These are phyloP conservation scores for Colletotrichum sp. DNA, from an alignment of 2,329 filamentous ascomycete genomes.

Conservation along the genomic window DNA sequence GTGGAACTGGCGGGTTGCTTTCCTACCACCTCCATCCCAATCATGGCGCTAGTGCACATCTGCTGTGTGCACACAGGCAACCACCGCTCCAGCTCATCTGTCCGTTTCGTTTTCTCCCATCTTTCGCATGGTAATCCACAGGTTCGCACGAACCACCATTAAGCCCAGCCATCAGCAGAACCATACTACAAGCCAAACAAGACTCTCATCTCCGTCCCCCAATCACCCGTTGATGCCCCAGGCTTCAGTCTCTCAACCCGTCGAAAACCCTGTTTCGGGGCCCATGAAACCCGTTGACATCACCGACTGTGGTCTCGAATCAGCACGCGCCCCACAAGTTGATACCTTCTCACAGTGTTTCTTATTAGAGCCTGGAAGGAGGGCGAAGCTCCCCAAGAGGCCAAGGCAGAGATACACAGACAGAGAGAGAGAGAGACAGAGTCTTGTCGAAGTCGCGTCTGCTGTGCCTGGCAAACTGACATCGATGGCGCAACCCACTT, in stretches of 20 bases:
- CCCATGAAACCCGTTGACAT: conserved; percentile 16
- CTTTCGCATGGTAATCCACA: not conserved
- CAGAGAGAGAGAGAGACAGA: not conserved
- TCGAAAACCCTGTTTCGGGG: not conserved
- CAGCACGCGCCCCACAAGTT: not conserved
- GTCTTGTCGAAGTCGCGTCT: not conserved
- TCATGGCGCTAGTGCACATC: not conserved
- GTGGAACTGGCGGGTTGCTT: not conserved
- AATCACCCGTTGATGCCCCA: not conserved
- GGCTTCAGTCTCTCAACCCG: not conserved
- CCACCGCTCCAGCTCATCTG: not conserved
- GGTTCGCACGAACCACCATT: not conserved
- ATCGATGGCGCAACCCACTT: conserved; percentile 15
- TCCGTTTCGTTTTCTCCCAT: not conserved
- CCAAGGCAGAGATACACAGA: not conserved
- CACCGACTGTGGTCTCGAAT: conserved; percentile 13
- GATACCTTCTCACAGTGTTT: not conserved
- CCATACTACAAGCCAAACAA: not conserved
- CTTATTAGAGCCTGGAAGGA: not conserved
- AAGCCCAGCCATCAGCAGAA: not conserved
- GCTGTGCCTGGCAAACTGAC: conserved; percentile 8
- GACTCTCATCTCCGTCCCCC: not conserved
- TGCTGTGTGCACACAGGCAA: not conserved
- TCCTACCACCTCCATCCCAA: not conserved
- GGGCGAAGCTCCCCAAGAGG: not conserved